Base-by-base conservation (phyloP, 352 stramenopile genomes). In the Globisporangium nodosum region DNA sequence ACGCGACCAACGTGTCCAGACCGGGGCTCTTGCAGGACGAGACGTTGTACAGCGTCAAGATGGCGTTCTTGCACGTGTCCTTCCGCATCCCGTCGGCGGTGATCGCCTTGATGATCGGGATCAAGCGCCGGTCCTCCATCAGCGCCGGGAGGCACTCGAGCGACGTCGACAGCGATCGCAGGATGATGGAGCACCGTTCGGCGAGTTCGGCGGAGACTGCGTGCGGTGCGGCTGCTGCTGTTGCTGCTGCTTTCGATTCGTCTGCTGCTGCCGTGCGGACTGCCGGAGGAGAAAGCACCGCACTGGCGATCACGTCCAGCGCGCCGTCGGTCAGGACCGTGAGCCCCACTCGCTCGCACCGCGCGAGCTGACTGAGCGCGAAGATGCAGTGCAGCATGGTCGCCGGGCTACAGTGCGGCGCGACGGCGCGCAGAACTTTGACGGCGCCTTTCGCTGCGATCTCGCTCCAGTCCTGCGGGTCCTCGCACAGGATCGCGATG, bases 41-140 rank as follows among this genome's bases (percentile, higher is more conserved):
- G 54, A 90, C 66, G 59, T 91, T 91, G 65, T 93, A 91, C 45
- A 90, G 70, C 9, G 78, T 73, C 47, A 90, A 51, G 49, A 93
- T 85, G 13, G 74, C 68, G 60, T 92, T 80, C 49, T 76, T 74
- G 35, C 71, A 73, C 24, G 76, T 56, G 31, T 88, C 81, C 12
- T 72, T 71, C 12, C 61, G 63, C n/a, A 37, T 49, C 8, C 69
- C 66, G 24, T 63, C 60, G 4, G 31, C 54, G 1, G 85, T 71
- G 56, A 92, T 76, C 1, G 66, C 47, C 0, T 58, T 52, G 6
- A 89, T 39, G 31, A 90, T 67, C 30, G 70, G 69, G 4, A 92
- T 73, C 33, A 93, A 63, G 3, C 80, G 71, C 16, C 59, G 30
- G 56, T 92, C 80, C 9, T 70, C 60, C 49, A 86, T 81, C 16